Base-by-base conservation (phyloP, 2,329 filamentous ascomycete species). In the Hymenoscyphus salicellus region DNA sequence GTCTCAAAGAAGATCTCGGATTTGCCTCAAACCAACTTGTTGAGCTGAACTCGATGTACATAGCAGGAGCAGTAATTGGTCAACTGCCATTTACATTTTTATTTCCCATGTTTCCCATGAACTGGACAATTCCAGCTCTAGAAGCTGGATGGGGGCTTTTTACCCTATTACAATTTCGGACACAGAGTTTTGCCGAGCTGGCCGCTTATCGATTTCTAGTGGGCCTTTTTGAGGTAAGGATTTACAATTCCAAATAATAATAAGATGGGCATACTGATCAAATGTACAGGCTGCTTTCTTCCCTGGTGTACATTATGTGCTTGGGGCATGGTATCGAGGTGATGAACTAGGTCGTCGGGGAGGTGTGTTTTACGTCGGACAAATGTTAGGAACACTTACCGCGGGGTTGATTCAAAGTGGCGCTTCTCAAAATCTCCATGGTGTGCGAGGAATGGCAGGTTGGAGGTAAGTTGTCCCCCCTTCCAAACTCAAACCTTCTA, bases 171-270 rank as follows among this genome's bases (percentile, higher is more conserved):
- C 71, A 73, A 60, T 73, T 70, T 43, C 69, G 71, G 5, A 80
- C 79, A 0, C 75, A 77, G 2, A 76, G 78, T 1, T 85, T 79
- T 66, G 78, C 79, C 0, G 83, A 86, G 60, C 64, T 85, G 8
- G 80, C 79, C 56, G 81, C 81, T 0, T 84, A 84, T 70, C 78
- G 84, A 2, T 86, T 86, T 63, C 66, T 85, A 0, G 80, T 86
- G 2, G 82, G 82, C 0, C 79, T 79, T 71, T 84, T 86, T 63
- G 83, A 86, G 72, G 78, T 58, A 62, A 26, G 46, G 16, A 14
- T 5, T 7, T 30, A 32, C 26, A 61, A 33, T 20, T 10, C 30
- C 23, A 33, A 41, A 41, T 41, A 1, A 17, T 30, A 49, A 14
- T 62, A 7, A 63, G 30, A 16, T 17, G 5, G 36, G 6, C 3